These are phyloP conservation scores for Tulasnella sp. DNA, from an alignment of 768 basidiomycete species.

Conservation along the genomic window DNA sequence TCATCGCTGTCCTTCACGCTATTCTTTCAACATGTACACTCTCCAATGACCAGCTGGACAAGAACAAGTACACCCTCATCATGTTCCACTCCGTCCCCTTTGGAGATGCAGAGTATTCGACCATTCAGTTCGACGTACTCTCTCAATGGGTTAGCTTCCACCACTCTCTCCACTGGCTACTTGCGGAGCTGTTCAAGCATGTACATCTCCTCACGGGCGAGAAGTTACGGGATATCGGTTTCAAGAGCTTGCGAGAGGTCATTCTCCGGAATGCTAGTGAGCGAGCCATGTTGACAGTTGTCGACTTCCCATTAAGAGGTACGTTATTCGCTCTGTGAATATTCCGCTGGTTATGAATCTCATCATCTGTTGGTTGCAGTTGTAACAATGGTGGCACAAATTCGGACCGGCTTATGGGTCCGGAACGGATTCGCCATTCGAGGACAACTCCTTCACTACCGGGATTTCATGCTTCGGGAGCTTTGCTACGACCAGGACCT, in stretches of 20 bases:
- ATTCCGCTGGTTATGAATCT: not conserved
- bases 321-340: conserved; percentile 40
- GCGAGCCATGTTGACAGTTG: conserved; percentile 68
- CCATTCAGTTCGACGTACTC: conserved; percentile 76
- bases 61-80: conserved; percentile 63
- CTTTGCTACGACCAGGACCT: conserved; percentile 96
- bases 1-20: conserved; percentile 68
- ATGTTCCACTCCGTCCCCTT: conserved; percentile 69
- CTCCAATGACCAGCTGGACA: conserved; percentile 68
- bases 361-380: conserved; percentile 46
- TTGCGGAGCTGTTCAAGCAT: conserved; percentile 87
- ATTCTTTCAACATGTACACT: conserved; percentile 73
- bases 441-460: conserved; percentile 92
- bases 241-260: conserved; percentile 61
- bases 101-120: conserved; percentile 59
- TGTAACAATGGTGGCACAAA: conserved; percentile 89
- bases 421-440: conserved; percentile 96
- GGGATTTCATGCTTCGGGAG: conserved; percentile 94
- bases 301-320: conserved; percentile 92
- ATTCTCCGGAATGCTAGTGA: conserved; percentile 63
- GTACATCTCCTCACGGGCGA: conserved; percentile 66
- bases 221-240: conserved; percentile 55
- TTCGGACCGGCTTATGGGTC: conserved; percentile 94
- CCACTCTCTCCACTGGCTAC: conserved; percentile 87
- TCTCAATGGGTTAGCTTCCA: conserved; percentile 90